phyloP scores from a whole-genome alignment of 805 yeast species.

The Sporopachydermia lactativora region DNA sequence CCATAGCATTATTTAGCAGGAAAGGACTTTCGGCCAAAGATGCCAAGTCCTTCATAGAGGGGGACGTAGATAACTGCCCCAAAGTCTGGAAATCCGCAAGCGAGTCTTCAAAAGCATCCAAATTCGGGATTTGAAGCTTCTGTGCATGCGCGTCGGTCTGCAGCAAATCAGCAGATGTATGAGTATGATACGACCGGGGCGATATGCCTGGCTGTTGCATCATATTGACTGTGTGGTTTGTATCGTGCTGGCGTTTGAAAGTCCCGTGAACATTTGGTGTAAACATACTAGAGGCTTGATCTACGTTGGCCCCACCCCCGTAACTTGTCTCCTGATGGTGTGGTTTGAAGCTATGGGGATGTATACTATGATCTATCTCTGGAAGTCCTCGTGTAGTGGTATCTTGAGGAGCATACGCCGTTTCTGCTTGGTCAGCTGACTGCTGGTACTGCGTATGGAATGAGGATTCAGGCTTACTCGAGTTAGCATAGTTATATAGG shows the following conservation, averaged over 20 bases:
- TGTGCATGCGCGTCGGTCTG: neutral
- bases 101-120: neutral
- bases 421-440: neutral
- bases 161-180: neutral
- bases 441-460: neutral
- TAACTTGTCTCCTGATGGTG: neutral
- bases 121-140: neutral
- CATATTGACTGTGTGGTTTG: neutral
- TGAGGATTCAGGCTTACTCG: too few species aligned
- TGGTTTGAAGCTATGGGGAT: neutral
- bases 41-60: neutral
- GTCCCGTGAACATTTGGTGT: neutral
- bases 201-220: neutral
- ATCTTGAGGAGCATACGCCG: too few species aligned
- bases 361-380: too few species aligned
- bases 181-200: neutral
- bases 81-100: neutral
- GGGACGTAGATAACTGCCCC: constrained; percentile 1
- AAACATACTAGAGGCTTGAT: too few species aligned
- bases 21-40: neutral
- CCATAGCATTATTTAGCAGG: neutral
- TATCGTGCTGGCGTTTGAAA: neutral
- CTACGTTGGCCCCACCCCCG: neutral
- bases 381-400: too few species aligned
- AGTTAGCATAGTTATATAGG: neutral